Base-by-base conservation (phyloP, 2,329 filamentous ascomycete genomes). In the Fusarium tuaranense region DNA sequence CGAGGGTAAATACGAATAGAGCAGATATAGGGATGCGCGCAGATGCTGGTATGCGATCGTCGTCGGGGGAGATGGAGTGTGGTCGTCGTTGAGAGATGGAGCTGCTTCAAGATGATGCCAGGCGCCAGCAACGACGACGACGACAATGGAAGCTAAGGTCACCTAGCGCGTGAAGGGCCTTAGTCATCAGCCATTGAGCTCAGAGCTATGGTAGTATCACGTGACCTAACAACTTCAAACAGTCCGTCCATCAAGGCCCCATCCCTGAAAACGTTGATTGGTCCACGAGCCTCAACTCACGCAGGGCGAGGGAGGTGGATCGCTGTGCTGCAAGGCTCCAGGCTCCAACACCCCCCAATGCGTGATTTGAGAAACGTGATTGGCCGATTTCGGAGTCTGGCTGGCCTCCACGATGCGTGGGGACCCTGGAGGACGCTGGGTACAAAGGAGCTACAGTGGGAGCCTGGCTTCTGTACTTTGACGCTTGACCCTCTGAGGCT, bases 71-170 rank as follows among this genome's bases (percentile, higher is more conserved):
- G 58, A 64, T 41, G 48, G 67, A 46, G 65, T 64, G 65, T 59
- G 18, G 32, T 39, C 60, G 67, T 70, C 71, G 69, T 55, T 74
- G 75, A 71, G 69, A 73, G 76, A 74, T 74, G 67, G 68, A 79
- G 77, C 76, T 75, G 77, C 70, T 73, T 77, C 59, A 30, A 69
- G 70, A 73, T 73, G 76, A 78, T 77, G 70, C 76, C 70, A 79
- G 77, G 77, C 77, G 77, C 71, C 77, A 79, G 71, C 68, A 78
- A 78, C 76, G 76, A 79, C 77, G 77, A 79, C 77, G 77, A 79
- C 77, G 67, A 73, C 76, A 71, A 69, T 70, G 44, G 48, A 65
- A 76, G 77, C 76, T 78, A 74, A 77, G 73, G 63, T 73, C 48
- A 69, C 59, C 68, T 74, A 70, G 70, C 68, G 68, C 67, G 67